Base-by-base conservation (phyloP, 2,329 filamentous ascomycete genomes). In the Diaporthe citrichinensis region DNA sequence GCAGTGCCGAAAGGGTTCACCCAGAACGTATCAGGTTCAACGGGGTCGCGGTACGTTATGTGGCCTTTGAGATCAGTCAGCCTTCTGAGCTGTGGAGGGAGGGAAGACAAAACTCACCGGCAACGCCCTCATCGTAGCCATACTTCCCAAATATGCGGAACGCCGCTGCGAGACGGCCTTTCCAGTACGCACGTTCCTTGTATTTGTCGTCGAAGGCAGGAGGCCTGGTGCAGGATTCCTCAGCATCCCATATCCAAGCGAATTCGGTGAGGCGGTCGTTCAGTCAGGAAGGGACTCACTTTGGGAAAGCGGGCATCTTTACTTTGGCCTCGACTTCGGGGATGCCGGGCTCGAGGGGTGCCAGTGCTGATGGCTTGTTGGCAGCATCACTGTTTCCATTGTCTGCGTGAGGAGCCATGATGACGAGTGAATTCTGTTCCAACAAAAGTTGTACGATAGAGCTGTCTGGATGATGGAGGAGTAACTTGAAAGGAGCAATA, bases 1-100 rank as follows among this genome's bases (percentile, higher is more conserved):
- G 88, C 87, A 74, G 90, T 92, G 58, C 91, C 91, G 74, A 93
- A 92, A 0, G 92, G 92, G 78, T 93, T 93, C 6, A 94, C 90
- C 92, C 91, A 93, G 84, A 93, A 93, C 0, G 88, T 90, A 2
- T 85, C 83, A 0, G 90, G 89, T 61, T 92, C 89, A 15, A 93
- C 88, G 0, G 91, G 91, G 77, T 93, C 81, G 15, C 44, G 57
- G 36, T 65, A 55, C 5, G 73, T 77, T 34, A 77, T 77, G 44
- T 76, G 75, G 14, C 75, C 73, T 77, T 49, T 9, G 4, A 20
- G 3, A 20, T 1, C 2, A 14, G 58, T 78, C 58, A 79, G 74
- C n/a, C 25, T 39, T 2, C 25, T 31, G 1, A 12, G n/a, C 12
- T 12, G 23, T 0, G 44, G 23, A 39, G 6, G 9, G 6, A 14